These are phyloP conservation scores for Chondrus crispus DNA, from an alignment of 23 red algal genomes.

Conservation along the genomic window DNA sequence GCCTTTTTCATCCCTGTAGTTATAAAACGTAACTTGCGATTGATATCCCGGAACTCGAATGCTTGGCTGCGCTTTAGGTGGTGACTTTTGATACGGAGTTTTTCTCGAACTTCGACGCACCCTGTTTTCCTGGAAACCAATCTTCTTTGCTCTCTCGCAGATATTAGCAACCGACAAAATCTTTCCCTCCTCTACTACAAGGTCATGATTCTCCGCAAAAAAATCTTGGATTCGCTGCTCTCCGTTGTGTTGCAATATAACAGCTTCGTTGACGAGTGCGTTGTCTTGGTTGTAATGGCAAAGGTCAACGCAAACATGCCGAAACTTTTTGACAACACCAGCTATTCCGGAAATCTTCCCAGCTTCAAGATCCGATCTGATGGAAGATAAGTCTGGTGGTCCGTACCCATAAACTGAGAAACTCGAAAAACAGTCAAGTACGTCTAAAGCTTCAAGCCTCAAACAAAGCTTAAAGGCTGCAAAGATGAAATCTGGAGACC, in stretches of 20 bases:
- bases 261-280: neutral
- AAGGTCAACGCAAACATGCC: slow-evolving; percentile 3
- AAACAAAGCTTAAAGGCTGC: slow-evolving; percentile 16
- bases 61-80: neutral
- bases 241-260: neutral
- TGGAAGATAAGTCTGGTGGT: neutral
- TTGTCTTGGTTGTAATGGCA: slow-evolving; percentile 7
- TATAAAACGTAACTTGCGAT: slow-evolving; percentile 20
- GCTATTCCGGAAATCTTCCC: slow-evolving; percentile 39
- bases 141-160: slow-evolving; percentile 21
- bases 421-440: neutral
- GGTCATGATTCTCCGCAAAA: neutral
- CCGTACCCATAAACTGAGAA: slow-evolving; percentile 6
- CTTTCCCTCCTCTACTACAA: neutral
- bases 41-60: slow-evolving; percentile 13
- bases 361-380: slow-evolving; percentile 11
- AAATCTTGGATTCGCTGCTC: slow-evolving; percentile 5
- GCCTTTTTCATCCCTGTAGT: slow-evolving; percentile 76
- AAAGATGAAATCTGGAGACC: neutral
- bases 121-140: slow-evolving; percentile 26
- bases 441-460: slow-evolving; percentile 13
- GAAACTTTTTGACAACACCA: slow-evolving; percentile 19
- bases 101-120: neutral
- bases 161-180: slow-evolving; percentile 2
- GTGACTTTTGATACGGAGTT: neutral